A percentile compares a stretch with the other conserved stretches of the same genome.
These are phyloP conservation scores for Calonectria montana DNA, from an alignment of 2,329 filamentous ascomycete genomes.

Conservation along the genomic window DNA sequence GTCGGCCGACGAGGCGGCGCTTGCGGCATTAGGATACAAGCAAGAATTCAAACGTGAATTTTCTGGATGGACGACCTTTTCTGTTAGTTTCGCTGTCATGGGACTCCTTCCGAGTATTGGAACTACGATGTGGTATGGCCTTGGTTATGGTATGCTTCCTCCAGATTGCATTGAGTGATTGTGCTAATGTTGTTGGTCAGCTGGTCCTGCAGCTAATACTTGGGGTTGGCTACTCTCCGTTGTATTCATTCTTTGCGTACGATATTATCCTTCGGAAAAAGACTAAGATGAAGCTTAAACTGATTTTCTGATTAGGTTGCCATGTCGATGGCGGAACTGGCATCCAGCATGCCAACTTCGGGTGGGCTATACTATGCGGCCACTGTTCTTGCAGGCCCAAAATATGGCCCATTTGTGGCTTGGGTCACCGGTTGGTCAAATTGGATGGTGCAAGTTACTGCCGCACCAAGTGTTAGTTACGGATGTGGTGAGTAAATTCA, in stretches of 20 bases:
- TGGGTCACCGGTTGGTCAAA: slow-evolving; percentile 27
- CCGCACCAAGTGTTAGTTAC: slow-evolving; percentile 22
- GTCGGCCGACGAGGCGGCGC: slow-evolving; percentile 19
- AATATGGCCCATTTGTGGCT: slow-evolving; percentile 23
- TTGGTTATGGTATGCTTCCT: slow-evolving; percentile 16
- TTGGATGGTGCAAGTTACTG: slow-evolving; percentile 26
- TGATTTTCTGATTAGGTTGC: slow-evolving; percentile 15
- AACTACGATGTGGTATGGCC: slow-evolving; percentile 27
- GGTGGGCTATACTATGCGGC: slow-evolving; percentile 25
- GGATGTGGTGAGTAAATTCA: slow-evolving; percentile 18
- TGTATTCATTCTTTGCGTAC: slow-evolving; percentile 26
- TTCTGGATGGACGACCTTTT: slow-evolving; percentile 18
- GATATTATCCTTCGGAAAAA: background rate
- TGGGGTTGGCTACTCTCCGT: slow-evolving; percentile 27
- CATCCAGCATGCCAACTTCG: slow-evolving; percentile 25
- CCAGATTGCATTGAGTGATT: background rate
- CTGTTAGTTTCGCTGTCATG: slow-evolving; percentile 26
- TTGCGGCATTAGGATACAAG: slow-evolving; percentile 26
- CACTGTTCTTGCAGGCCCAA: slow-evolving; percentile 20
- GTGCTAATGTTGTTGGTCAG: background rate
- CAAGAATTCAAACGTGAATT: slow-evolving; percentile 28
- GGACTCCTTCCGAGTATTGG: slow-evolving; percentile 25
- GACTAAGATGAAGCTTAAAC: background rate
- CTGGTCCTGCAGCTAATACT: slow-evolving; percentile 24
- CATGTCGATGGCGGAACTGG: slow-evolving; percentile 27